Base-by-base conservation (phyloP, 1,284 basidiomycete genomes). In the Paramarasmius palmivorus region DNA sequence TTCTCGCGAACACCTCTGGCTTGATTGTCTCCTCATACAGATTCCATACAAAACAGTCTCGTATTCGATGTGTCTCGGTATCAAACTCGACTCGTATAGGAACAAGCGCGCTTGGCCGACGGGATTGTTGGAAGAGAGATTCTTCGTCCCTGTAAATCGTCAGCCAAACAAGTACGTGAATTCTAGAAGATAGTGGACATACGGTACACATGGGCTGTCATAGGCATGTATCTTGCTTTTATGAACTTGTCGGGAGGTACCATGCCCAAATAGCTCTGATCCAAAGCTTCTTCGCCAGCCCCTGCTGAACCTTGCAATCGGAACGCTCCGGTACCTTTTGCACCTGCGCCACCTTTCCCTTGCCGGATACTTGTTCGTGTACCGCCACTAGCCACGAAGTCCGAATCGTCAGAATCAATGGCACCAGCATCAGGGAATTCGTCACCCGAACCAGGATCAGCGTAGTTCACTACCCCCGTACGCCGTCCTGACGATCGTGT, bases 31-130 rank as follows among this genome's bases (percentile, higher is more conserved):
- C 77, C 74, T 91, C 93, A 65, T 92, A 84, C 49, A 95, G 71
- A 65, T 98, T 97, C 96, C 96, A 99, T n/a, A 94, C 82, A 70
- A 99, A 98, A 59, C 90, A 90, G 65, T 99, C 96, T 53, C 94
- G 88, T 67, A 99, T 87, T 63, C 95, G 82, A 65, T 93, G 90
- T 0, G 88, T 89, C 7, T 94, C 90, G 3, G 95, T 95, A 66
- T 98, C 95, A 61, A 98, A 87, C 64, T 98, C 95, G 55, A 99
- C 89, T 45, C 92, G 89, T 59, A 99, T 93, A 8, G 96, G 96
- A 3, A 98, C 85, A 23, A 96, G 82, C 2, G 88, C 76, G 4
- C 89, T 81, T 22, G 84, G 79, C 57, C 77, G 79, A 44, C 76
- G 68, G 0, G 90, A 88, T 64, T 91, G 85, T 10, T 68, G 67